These are phyloP conservation scores for Venturiaceae sp. DNA, from an alignment of 2,329 filamentous ascomycete genomes.

Conservation along the genomic window DNA sequence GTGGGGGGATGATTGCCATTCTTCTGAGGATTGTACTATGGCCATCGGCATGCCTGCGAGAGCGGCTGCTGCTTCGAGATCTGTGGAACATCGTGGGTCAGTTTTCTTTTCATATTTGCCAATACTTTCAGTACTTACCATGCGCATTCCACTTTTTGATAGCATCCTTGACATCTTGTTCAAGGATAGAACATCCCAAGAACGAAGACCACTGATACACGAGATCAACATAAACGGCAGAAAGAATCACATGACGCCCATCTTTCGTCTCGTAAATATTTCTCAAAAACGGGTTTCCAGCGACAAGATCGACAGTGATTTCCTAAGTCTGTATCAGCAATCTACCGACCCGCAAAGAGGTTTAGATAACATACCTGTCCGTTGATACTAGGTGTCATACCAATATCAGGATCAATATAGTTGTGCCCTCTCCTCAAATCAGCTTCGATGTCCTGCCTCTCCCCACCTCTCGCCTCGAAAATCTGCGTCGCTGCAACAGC, in stretches of 20 bases:
- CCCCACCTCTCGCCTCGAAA: neutral
- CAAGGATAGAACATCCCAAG: neutral
- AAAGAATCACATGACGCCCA: neutral
- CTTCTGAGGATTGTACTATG: too few species aligned
- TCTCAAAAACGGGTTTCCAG: neutral
- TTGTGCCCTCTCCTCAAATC: neutral
- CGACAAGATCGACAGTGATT: neutral
- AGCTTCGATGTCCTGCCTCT: neutral
- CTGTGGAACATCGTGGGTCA: neutral
- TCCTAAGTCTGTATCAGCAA: neutral
- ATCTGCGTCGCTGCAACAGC: neutral
- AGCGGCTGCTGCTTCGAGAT: neutral
- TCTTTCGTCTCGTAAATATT: neutral
- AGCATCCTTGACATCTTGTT: neutral
- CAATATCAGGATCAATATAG: slow-evolving; percentile 1
- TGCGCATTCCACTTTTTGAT: neutral
- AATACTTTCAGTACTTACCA: too few species aligned
- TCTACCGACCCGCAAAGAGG: neutral
- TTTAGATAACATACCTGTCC: neutral
- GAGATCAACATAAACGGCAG: neutral
- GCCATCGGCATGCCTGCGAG: neutral
- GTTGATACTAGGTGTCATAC: neutral
- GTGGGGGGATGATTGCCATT: neutral
- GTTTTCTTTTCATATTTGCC: neutral
- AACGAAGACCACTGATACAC: neutral